phyloP scores from a whole-genome alignment of 768 basidiomycete genomes.

The Trametes gibbosa region DNA sequence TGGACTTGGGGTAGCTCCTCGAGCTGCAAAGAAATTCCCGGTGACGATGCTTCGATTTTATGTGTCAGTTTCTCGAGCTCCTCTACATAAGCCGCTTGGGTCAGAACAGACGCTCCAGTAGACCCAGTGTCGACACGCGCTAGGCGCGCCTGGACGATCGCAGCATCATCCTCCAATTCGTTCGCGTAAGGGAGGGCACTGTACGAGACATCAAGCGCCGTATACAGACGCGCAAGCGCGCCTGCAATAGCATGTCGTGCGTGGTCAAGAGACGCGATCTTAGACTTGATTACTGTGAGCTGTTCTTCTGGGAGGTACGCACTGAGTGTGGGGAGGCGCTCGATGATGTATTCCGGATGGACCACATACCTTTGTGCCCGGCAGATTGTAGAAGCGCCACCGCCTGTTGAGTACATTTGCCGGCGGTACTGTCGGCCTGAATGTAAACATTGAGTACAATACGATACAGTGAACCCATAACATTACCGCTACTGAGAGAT shows the following conservation, averaged over 20 bases:
- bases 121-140: background rate
- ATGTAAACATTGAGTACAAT: background rate
- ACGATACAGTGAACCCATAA: background rate
- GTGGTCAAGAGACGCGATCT: background rate
- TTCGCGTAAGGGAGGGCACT: background rate
- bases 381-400: background rate
- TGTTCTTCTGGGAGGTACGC: background rate
- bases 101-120: background rate
- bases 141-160: background rate
- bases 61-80: constrained; percentile 3
- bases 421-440: background rate
- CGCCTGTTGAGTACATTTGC: background rate
- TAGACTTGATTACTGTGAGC: background rate
- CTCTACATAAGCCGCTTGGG: constrained; percentile 1
- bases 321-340: too few species aligned
- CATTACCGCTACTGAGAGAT: background rate
- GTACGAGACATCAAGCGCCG: constrained; percentile 4
- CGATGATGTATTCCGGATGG: too few species aligned
- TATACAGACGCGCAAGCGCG: constrained; percentile 11
- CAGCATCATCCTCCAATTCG: constrained; percentile 8
- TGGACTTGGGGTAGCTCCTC: background rate
- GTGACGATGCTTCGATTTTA: background rate
- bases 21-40: background rate
- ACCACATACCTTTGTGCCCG: background rate
- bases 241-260: background rate